These are phyloP conservation scores for Bertia moriformis DNA, from an alignment of 2,329 filamentous ascomycete species.

Conservation along the genomic window DNA sequence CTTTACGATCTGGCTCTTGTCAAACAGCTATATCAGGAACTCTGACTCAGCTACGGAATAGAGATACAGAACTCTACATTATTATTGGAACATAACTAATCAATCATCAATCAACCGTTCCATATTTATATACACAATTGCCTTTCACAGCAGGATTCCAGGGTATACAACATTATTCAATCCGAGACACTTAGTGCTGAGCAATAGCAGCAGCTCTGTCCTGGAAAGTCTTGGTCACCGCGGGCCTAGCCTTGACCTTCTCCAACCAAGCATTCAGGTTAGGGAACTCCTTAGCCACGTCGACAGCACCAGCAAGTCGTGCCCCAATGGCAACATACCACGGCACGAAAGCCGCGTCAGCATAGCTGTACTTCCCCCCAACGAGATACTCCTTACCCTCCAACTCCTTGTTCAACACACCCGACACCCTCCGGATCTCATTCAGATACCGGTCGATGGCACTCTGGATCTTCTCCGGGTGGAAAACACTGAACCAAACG, in stretches of 20 bases:
- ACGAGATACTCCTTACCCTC: constrained; percentile 20
- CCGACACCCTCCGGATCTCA: constrained; percentile 27
- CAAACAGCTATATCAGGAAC: too few relatives aligned
- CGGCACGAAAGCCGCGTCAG: constrained; percentile 20
- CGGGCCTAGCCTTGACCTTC: constrained; percentile 10
- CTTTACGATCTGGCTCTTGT: too few relatives aligned
- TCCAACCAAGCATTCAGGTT: constrained; percentile 14
- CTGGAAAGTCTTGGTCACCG: constrained; percentile 10
- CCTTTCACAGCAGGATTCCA: too few relatives aligned
- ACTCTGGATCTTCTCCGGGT: constrained; percentile 24
- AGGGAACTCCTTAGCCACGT: constrained; percentile 14
- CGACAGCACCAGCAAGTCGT: constrained; percentile 3
- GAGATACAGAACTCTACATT: not conserved
- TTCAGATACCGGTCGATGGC: constrained; percentile 28
- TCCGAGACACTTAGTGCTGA: not conserved
- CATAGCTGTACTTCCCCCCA: constrained; percentile 23
- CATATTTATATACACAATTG: too few relatives aligned
- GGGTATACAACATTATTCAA: too few relatives aligned
- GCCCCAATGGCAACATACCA: constrained; percentile 9
- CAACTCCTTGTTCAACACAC: constrained; percentile 26
- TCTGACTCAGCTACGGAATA: too few relatives aligned
- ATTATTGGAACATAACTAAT: not conserved
- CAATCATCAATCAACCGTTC: not conserved
- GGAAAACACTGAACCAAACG: constrained; percentile 18
- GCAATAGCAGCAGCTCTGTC: too few relatives aligned